Conservation (phyloP, 768 basidiomycete species). For the Suillus tomentosus region DNA sequence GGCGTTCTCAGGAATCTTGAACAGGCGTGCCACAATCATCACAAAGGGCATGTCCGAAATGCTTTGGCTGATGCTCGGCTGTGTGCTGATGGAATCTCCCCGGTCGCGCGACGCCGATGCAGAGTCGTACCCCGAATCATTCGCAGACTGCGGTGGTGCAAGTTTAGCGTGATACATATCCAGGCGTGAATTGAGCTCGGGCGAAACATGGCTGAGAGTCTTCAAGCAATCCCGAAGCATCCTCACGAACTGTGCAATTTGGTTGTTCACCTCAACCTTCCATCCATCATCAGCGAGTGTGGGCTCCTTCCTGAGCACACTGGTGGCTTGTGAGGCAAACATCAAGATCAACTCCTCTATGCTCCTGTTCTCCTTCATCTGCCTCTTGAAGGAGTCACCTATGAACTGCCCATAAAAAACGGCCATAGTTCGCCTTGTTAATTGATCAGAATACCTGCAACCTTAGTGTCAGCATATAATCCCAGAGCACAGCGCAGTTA, state of each 20-base stretch:
- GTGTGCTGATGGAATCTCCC: slow-evolving; percentile 45
- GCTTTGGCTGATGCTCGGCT: slow-evolving; percentile 42
- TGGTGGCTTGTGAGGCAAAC: slow-evolving; percentile 91
- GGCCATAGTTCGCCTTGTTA: slow-evolving; percentile 87
- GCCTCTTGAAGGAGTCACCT: slow-evolving; percentile 80
- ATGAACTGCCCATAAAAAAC: slow-evolving; percentile 91
- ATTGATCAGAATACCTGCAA: slow-evolving; percentile 82
- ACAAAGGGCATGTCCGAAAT: slow-evolving; percentile 82
- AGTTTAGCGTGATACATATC: slow-evolving; percentile 85
- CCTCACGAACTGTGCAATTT: slow-evolving; percentile 86
- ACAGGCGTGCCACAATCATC: slow-evolving; percentile 64
- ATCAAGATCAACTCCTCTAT: slow-evolving; percentile 96
- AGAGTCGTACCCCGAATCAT: slow-evolving; percentile 69
- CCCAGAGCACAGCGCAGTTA: slow-evolving; percentile 6
- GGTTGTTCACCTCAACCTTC: slow-evolving; percentile 92
- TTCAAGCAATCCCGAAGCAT: slow-evolving; percentile 81
- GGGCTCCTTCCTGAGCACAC: slow-evolving; percentile 87
- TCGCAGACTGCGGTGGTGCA: slow-evolving; percentile 58
- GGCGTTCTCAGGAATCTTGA: slow-evolving; percentile 70
- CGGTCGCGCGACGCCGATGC: slow-evolving; percentile 59
- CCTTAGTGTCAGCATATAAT: slow-evolving; percentile 11
- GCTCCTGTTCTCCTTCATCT: slow-evolving; percentile 95
- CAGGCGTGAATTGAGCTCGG: slow-evolving; percentile 79
- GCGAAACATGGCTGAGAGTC: slow-evolving; percentile 72
- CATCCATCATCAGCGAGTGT: slow-evolving; percentile 82